A percentile compares a stretch with the other conserved stretches of the same genome.
Evolutionary conservation across 169 alveolate species (phyloP).

Genomic region (Eimeria sp.): DNA sequence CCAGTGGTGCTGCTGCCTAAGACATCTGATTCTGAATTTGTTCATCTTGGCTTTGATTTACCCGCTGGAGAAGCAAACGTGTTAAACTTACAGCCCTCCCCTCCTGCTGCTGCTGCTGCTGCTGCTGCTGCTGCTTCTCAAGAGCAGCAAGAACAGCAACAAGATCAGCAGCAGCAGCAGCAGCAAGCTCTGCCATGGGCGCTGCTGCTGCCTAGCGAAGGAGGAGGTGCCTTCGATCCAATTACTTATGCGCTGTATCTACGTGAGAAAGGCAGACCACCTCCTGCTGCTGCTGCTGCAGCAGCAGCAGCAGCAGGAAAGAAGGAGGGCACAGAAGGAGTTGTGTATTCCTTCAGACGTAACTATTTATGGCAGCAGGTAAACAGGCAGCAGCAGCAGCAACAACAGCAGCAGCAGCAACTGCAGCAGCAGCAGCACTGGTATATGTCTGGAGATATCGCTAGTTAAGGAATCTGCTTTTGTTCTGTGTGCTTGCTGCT

Average conservation of each 20-base stretch:
- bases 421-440: too few species aligned
- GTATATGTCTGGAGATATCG: too few species aligned
- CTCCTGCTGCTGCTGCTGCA: not conserved
- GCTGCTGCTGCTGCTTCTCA: too few species aligned
- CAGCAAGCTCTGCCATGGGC: conserved; percentile 48
- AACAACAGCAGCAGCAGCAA: not conserved
- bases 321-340: not conserved
- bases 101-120: too few species aligned
- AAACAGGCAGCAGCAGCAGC: not conserved
- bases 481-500: too few species aligned
- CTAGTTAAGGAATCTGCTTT: too few species aligned
- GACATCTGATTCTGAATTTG: too few species aligned
- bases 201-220: conserved; percentile 11
- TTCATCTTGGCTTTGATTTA: too few species aligned
- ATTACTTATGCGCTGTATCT: not conserved
- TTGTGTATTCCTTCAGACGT: not conserved
- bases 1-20: too few species aligned
- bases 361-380: conserved; percentile 14
- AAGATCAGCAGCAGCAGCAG: conserved; percentile 2
- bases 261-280: not conserved
- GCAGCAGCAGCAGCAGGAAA: conserved; percentile 31
- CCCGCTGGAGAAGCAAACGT: too few species aligned
- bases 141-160: too few species aligned
- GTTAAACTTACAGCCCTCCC: too few species aligned
- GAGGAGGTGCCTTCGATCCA: not conserved